Evolutionary conservation across 257 asterid species (phyloP), one percentile per base, ranked within the genome.

Genomic region (Petunia axillaris): DNA sequence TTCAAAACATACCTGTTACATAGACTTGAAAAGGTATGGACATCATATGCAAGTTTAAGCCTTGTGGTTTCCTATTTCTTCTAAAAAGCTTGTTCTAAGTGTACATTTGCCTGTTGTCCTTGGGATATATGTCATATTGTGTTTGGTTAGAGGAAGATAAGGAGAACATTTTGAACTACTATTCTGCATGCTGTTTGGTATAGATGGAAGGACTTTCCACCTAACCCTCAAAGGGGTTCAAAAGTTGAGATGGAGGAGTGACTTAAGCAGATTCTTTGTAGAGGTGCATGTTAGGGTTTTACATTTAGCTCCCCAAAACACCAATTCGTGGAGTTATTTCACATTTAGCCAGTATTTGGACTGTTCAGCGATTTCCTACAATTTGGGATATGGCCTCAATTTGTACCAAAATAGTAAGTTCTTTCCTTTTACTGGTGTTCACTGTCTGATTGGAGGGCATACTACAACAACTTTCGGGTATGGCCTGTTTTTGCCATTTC

Each of bases 1-100:
- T 94, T 96, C 83, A 94, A 96, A 91, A 96, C 99, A 63, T 90
- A 91, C 86, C 90, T 96, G 77, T 83, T 92, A 50, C 95, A 91
- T 81, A 91, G 94, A 84, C 97, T 94, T 82, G 90, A 91, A 91
- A 87, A 67, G 97, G 99, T 91, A 86, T 63, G 80, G 46, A 59
- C 74, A 59, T 75, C 76, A 75, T 81, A 64, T 82, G 83, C 76
- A 54, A 83, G 83, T 80, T 65, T 25, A 71, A 83, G 81, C 74
- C 78, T 40, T 60, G 50, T 64, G 76, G 60, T 43, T 60, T 58
- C 64, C 25, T 73, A 58, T 64, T 70, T 36, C 75, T 71, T 79
- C 16, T 81, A 77, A 75, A 25, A 25, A 70, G 62, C 66, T 76
- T 64, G 37, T 57, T 48, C 60, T n/a, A 65, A 46, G 46, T 78